Conservation (phyloP, 78 protist species). For the Dictyostelium brefeldianum region DNA sequence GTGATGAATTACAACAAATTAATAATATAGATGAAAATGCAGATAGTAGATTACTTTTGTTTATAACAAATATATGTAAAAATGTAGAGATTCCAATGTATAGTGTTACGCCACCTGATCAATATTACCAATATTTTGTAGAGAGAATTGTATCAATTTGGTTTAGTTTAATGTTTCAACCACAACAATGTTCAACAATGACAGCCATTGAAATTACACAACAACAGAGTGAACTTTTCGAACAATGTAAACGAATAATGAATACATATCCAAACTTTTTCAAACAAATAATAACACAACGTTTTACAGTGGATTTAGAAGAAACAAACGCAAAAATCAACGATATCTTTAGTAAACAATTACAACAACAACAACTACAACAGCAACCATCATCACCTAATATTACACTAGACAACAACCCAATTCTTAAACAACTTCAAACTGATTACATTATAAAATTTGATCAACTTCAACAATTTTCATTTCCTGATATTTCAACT, state of each 20-base stretch:
- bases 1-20: not conserved
- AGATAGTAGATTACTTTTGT: conserved; percentile 7
- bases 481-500: not conserved
- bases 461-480: conserved; percentile 1
- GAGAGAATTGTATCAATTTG: not conserved
- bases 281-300: not conserved
- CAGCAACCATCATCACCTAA: too few species aligned
- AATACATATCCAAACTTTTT: not conserved
- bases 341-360: not conserved
- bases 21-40: not conserved
- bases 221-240: not conserved
- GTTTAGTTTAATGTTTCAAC: not conserved
- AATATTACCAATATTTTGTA: conserved; percentile 3
- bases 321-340: not conserved
- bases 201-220: not conserved
- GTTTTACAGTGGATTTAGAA: not conserved
- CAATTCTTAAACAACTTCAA: not conserved
- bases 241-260: not conserved
- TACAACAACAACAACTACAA: not conserved
- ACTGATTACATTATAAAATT: not conserved
- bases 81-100: not conserved
- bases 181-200: not conserved
- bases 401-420: not conserved
- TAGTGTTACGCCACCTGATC: not conserved
- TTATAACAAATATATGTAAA: not conserved